A percentile compares a stretch with the other conserved stretches of the same genome.
Evolutionary conservation across 1,284 basidiomycete species (phyloP).

Genomic region (Irpex sp.): DNA sequence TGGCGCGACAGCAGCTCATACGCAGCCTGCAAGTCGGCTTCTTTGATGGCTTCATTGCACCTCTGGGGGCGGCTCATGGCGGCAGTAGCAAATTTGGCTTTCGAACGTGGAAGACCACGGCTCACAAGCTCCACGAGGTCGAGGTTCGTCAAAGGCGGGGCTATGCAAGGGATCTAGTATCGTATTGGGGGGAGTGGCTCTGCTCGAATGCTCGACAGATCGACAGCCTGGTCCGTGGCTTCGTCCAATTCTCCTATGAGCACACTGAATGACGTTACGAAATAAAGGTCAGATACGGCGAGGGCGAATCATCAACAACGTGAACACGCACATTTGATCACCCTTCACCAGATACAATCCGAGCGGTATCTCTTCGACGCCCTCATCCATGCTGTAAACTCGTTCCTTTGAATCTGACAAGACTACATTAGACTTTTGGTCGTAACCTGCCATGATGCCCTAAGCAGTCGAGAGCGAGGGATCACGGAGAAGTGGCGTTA

Average conservation of each 20-base stretch:
- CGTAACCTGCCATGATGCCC: constrained; percentile 88
- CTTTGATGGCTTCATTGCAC: too few species aligned
- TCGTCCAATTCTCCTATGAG: constrained; percentile 92
- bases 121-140: neutral
- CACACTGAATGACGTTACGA: constrained; percentile 45
- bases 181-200: constrained; percentile 84
- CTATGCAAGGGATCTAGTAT: constrained; percentile 39
- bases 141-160: neutral
- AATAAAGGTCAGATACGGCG: constrained; percentile 2
- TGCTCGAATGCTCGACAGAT: constrained; percentile 79
- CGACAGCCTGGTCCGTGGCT: constrained; percentile 76
- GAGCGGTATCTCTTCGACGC: constrained; percentile 93
- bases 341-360: constrained; percentile 97
- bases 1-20: too few species aligned
- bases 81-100: neutral
- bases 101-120: neutral
- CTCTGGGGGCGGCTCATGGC: neutral
- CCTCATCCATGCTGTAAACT: constrained; percentile 85
- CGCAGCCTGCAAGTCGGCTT: too few species aligned
- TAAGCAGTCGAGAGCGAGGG: constrained; percentile 27
- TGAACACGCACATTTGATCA: constrained; percentile 83
- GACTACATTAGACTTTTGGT: constrained; percentile 92
- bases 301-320: neutral
- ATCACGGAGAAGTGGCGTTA: neutral
- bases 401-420: constrained; percentile 89